Conservation (phyloP, 345 rosid species). For the Xanthoceras sorbifolium region DNA sequence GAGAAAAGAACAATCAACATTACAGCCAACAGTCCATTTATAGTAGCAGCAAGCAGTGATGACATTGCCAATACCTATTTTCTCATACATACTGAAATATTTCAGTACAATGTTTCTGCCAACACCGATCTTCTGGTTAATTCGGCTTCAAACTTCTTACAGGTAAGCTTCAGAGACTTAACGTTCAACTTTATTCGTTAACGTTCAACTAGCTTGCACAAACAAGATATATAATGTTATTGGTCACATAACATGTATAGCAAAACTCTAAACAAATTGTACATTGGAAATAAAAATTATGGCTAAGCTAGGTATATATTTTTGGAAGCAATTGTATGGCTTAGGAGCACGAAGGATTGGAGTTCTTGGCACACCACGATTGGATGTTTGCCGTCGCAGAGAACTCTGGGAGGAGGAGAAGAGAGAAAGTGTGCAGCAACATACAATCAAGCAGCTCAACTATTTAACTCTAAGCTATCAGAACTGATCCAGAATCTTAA, state of each 20-base stretch:
- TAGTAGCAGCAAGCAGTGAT: slow-evolving; percentile 40
- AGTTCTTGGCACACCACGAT: slow-evolving; percentile 17
- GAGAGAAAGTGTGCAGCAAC: slow-evolving; percentile 22
- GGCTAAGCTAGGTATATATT: no score
- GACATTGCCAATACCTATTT: slow-evolving; percentile 38
- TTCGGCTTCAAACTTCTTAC: slow-evolving; percentile 25
- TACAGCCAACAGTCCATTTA: slow-evolving; percentile 27
- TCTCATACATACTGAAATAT: neutral
- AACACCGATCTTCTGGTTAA: slow-evolving; percentile 22
- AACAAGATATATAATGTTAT: no score
- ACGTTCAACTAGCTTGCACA: no score
- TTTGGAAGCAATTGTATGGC: slow-evolving; percentile 30
- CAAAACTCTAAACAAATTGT: no score
- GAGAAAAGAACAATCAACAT: slow-evolving; percentile 22
- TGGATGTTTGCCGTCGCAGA: slow-evolving; percentile 35
- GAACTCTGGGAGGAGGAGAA: slow-evolving; percentile 22
- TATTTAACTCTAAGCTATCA: slow-evolving; percentile 31
- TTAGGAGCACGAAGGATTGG: slow-evolving; percentile 37
- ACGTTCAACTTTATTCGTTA: no score
- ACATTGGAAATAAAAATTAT: no score
- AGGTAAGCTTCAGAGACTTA: slow-evolving; percentile 11
- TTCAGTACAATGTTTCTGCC: slow-evolving; percentile 17
- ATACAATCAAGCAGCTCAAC: slow-evolving; percentile 26
- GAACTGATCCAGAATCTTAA: neutral
- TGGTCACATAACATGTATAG: no score